Evolutionary conservation across 495 filamentous ascomycete genomes (phyloP).

Genomic region (Aspergillus panamensis): DNA sequence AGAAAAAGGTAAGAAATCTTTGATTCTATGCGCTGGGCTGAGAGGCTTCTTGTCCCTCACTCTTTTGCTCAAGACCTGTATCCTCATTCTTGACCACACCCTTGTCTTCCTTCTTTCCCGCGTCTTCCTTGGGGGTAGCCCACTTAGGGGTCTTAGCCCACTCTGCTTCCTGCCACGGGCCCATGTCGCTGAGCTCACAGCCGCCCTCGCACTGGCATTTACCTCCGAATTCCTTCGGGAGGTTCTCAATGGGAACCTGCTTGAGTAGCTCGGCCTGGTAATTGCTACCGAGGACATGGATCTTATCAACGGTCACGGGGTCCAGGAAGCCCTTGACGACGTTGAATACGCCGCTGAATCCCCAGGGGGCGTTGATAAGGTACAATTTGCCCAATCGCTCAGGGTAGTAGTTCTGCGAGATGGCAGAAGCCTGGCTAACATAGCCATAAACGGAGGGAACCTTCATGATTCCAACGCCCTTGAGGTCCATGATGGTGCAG

Average conservation of each 20-base stretch:
- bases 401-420: slow-evolving; percentile 98
- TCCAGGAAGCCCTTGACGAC: slow-evolving; percentile 90
- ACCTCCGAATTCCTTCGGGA: slow-evolving; percentile 85
- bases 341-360: slow-evolving; percentile 77
- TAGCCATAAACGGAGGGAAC: slow-evolving; percentile 81
- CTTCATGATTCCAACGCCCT: slow-evolving; percentile 82
- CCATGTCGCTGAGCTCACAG: slow-evolving; percentile 81
- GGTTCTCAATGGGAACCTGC: slow-evolving; percentile 87
- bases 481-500: slow-evolving; percentile 95
- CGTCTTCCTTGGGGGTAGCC: slow-evolving; percentile 45
- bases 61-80: slow-evolving; percentile 33
- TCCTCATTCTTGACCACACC: slow-evolving; percentile 29
- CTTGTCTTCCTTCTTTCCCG: slow-evolving; percentile 19
- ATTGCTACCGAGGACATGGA: slow-evolving; percentile 76
- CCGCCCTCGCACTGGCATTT: slow-evolving; percentile 77
- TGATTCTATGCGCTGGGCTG: slow-evolving; percentile 34
- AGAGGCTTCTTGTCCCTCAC: slow-evolving; percentile 28
- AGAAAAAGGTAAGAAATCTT: neutral
- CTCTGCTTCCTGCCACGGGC: slow-evolving; percentile 84
- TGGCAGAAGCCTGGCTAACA: slow-evolving; percentile 70
- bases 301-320: slow-evolving; percentile 94
- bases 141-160: slow-evolving; percentile 70
- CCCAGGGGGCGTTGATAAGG: slow-evolving; percentile 97
- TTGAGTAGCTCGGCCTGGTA: slow-evolving; percentile 80
- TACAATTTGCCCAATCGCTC: slow-evolving; percentile 87